Conservation (phyloP, 2,329 filamentous ascomycete species). For the Talaromyces piceae region DNA sequence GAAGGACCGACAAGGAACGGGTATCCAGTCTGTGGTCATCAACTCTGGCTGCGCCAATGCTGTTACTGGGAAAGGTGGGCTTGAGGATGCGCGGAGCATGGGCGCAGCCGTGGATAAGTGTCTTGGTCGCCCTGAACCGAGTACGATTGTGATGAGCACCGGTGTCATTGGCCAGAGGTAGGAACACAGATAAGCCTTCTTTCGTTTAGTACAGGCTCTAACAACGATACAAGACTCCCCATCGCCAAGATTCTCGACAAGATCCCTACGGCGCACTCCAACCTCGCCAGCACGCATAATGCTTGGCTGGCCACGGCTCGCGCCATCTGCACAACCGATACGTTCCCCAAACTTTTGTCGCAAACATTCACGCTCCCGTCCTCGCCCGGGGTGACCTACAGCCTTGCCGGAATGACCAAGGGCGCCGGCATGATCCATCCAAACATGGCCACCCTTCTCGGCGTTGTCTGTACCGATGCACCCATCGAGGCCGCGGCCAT, state of each 20-base stretch:
- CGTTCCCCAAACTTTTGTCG: slow-evolving; percentile 92
- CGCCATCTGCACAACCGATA: slow-evolving; percentile 97
- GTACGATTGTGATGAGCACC: slow-evolving; percentile 95
- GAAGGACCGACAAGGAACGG: slow-evolving; percentile 56
- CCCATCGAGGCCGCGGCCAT: slow-evolving; percentile 64
- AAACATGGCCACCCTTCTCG: slow-evolving; percentile 95
- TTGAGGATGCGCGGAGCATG: slow-evolving; percentile 85
- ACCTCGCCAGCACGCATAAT: slow-evolving; percentile 66
- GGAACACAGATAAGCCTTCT: slow-evolving; percentile 12
- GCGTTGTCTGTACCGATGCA: slow-evolving; percentile 85
- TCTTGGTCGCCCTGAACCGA: slow-evolving; percentile 45
- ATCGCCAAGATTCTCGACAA: slow-evolving; percentile 82
- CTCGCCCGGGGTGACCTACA: slow-evolving; percentile 66
- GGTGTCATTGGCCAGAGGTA: slow-evolving; percentile 92
- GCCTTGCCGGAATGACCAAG: slow-evolving; percentile 91
- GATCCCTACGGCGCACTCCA: slow-evolving; percentile 67
- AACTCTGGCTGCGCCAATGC: slow-evolving; percentile 98
- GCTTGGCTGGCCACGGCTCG: slow-evolving; percentile 81
- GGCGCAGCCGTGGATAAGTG: slow-evolving; percentile 65
- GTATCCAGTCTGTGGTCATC: slow-evolving; percentile 74
- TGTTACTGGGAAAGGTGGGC: slow-evolving; percentile 81
- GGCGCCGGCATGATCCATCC: slow-evolving; percentile 98
- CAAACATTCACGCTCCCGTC: slow-evolving; percentile 77
- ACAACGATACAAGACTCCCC: slow-evolving; percentile 54
- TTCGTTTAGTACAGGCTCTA: neutral